Evolutionary conservation across 106 monocot species (phyloP), one percentile per base, ranked within the genome.

Genomic region (Posidonia australis): DNA sequence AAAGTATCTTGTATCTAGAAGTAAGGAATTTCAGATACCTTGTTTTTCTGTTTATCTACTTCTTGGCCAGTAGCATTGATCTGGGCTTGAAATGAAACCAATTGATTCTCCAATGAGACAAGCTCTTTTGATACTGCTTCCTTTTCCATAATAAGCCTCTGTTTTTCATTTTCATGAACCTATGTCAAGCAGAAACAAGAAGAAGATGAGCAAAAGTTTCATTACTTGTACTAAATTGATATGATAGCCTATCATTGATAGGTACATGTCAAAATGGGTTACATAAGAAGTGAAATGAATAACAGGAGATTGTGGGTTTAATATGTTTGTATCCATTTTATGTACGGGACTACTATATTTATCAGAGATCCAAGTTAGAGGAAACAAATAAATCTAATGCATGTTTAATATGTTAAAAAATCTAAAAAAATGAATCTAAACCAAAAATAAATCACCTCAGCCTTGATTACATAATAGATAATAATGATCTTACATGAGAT

Each of bases 141-240:
- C 72, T 88, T 91, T 77, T 98, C 98, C 90, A 98, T 82, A 13
- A 85, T 70, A 45, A 98, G 82, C 70, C 71, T 87, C 62, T 91
- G 84, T 53, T 66, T 98, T 72, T 84, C 82, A 77, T 77, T 87
- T 67, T 87, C 90, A 81, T 91, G 78, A 44, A 20, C 78, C 98
- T 98, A 24, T 42, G 46, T 25, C n/a, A 79, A 43, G 52, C 26
- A 67, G 30, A 27, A 61, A 19, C 42, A 36, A 43, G 7, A 42
- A 42, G 42, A 43, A 19, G n/a, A 61, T 42, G 27, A 13, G 59
- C 30, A 59, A 16, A 59, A 59, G n/a, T 30, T 20, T 26, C 12
- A 26, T n/a, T n/a, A 9, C 13, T 3, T n/a, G 0, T n/a, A 36
- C 36, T 36, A 49, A 2, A n/a, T 49, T 17, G 5, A 49, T 49